phyloP scores from a whole-genome alignment of 306 rosid species.

The Quercus gilva region DNA sequence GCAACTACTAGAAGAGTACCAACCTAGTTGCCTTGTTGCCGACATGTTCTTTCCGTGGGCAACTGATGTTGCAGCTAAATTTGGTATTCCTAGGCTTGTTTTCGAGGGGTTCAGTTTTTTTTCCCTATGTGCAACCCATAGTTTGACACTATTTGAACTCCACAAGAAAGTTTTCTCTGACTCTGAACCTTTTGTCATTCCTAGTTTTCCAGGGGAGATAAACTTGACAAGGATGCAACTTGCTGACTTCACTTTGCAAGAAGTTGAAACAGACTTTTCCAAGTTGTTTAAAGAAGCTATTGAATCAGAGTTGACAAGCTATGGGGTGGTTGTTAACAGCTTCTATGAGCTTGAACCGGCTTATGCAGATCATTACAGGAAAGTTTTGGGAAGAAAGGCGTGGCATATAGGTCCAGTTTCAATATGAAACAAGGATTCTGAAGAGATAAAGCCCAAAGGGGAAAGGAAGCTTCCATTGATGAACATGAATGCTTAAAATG shows the following conservation, averaged over 20 bases:
- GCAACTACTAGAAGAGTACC: no score
- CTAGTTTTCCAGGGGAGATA: constrained; percentile 32
- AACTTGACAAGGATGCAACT: constrained; percentile 19
- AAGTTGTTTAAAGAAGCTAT: neutral
- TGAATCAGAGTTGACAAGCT: constrained; percentile 4
- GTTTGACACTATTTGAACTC: constrained; percentile 10
- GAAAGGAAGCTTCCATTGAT: neutral
- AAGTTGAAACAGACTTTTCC: neutral
- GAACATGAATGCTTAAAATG: constrained; percentile 31
- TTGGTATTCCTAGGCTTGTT: constrained; percentile 25
- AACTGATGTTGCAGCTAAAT: no score
- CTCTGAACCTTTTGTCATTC: constrained; percentile 27
- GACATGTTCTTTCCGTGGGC: no score
- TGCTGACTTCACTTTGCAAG: neutral
- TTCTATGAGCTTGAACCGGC: constrained; percentile 31
- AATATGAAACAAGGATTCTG: neutral
- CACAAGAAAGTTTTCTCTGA: constrained; percentile 12
- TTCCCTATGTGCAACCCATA: constrained; percentile 9
- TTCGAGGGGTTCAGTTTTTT: constrained; percentile 32
- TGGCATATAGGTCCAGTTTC: constrained; percentile 23
- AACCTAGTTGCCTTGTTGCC: no score
- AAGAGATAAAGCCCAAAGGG: constrained; percentile 17
- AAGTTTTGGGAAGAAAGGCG: constrained; percentile 13
- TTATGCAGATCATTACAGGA: constrained; percentile 25
- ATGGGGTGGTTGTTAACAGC: constrained; percentile 26